Base-by-base conservation (phyloP, 2,329 filamentous ascomycete species). In the Verticillium zaregamsianum region DNA sequence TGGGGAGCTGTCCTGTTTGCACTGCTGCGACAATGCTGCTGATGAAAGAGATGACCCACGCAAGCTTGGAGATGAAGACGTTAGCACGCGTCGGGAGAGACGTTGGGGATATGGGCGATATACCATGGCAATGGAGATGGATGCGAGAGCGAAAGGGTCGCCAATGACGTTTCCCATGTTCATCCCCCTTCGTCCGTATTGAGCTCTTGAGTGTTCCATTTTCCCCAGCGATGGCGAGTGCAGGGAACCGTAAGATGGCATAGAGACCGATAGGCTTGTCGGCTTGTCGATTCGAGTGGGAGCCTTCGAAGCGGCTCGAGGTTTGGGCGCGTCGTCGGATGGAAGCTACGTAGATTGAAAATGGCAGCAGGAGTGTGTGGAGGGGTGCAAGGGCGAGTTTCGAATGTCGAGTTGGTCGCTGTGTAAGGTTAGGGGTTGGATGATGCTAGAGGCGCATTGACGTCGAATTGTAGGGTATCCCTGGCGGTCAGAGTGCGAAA, bases 81-180 rank as follows among this genome's bases (percentile, higher is more conserved):
- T 71, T 69, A 71, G 68, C 62, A 55, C 45, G 54, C 54, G 31
- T 33, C 17, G 28, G 20, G 32, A 9, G 32, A 9, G 35, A 2
- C 25, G 56, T 8, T n/a, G 12, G 20, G 20, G 58, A 52, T 35
- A 33, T 14, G n/a, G 59, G 57, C 52, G 35, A 85, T 92, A 76
- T 86, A 97, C 94, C 73, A 91, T 83, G 66, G 90, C 87, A 75
- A 98, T 97, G 62, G 94, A 97, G 66, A 96, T 87, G 39, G 95
- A 98, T 61, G 93, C 93, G 64, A 99, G 85, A 63, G 94, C 93
- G 77, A 99, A 98, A 6, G 95, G 95, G 78, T 99, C 94, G 70
- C 95, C 95, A 64, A 97, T 84, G 70, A 99, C 93, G 78, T 97
- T 96, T 74, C 91, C 91, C 76, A 93, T 77, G 76, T 86, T 90